Evolutionary conservation across 2,329 filamentous ascomycete species (phyloP), one percentile per base, ranked within the genome.

Genomic region (Diatrype stigma): DNA sequence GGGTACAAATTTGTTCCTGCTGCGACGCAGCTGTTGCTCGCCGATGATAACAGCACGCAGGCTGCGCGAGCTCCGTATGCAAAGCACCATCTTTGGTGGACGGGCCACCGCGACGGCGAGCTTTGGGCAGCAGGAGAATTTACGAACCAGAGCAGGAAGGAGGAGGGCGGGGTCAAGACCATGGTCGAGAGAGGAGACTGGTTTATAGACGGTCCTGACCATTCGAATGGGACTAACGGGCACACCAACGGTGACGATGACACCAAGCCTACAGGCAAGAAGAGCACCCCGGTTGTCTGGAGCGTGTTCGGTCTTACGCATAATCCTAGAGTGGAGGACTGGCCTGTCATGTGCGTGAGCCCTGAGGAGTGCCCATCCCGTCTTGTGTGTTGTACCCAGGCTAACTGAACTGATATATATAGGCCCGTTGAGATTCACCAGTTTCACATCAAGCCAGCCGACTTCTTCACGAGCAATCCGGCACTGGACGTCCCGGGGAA

Each of bases 241-340:
- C 49, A 57, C 3, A 46, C 34, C 6, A 49, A 50, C 19, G 51
- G 40, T 2, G 46, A 23, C 32, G 37, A 26, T n/a, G 48, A 46
- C 34, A 6, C 35, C n/a, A 51, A 42, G n/a, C 54, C 55, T 4
- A 61, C 67, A 16, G 72, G 71, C 16, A 65, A 73, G 46, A 69
- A 70, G 45, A 72, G 80, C 47, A 72, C 75, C 40, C 68, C 83
- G n/a, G 70, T 78, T 6, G 75, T 79, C 0, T 79, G 76, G 76
- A 70, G 66, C n/a, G 73, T 75, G 2, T 77, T 75, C 54, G 73
- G 75, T 4, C 59, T 78, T 45, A 78, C 74, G 10, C 74, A 78
- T 49, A 76, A 77, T 47, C 73, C 73, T 1, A 63, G 74, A 5
- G 70, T 76, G 5, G 74, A 78, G 56, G 74, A 78, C 53, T 77